Percentiles rank a stretch among this genome's conserved stretches.
These are phyloP conservation scores for Solanum arcanum DNA, from an alignment of 257 asterid genomes.

Conservation along the genomic window DNA sequence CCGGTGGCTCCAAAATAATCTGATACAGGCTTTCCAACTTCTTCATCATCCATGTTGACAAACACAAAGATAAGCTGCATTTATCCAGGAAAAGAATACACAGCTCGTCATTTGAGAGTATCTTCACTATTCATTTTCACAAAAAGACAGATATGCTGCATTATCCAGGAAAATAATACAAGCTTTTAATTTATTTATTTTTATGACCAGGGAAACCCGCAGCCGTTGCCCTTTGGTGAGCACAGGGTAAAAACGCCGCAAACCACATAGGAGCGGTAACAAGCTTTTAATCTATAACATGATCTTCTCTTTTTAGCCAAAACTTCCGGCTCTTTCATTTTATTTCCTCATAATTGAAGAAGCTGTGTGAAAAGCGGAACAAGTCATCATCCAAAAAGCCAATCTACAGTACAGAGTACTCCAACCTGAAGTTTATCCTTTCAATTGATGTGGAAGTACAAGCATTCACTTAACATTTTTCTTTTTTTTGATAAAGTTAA, in stretches of 20 bases:
- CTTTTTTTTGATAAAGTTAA: too few species aligned
- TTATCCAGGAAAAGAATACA: constrained; percentile 5
- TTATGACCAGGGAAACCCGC: too few species aligned
- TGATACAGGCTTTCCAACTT: constrained; percentile 81
- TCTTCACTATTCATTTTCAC: background rate
- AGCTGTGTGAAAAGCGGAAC: background rate
- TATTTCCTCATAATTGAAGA: background rate
- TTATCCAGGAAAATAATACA: background rate
- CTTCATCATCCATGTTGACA: constrained; percentile 76
- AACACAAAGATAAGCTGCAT: constrained; percentile 74
- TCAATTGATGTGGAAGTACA: background rate
- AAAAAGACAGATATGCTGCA: background rate
- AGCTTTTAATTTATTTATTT: background rate
- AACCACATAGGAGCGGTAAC: background rate
- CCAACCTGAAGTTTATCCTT: background rate
- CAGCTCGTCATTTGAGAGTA: background rate
- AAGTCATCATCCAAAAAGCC: background rate
- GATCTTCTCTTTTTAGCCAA: background rate
- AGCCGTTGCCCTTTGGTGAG: too few species aligned
- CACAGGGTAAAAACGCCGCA: too few species aligned
- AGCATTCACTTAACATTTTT: background rate
- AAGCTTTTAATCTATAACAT: background rate
- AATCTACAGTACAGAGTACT: background rate
- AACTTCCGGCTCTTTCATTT: background rate
- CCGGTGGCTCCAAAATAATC: constrained; percentile 81